Evolutionary conservation across 1,139 yeast species (phyloP), one percentile per base, ranked within the genome.

Genomic region (Schwanniomyces etchellsii): DNA sequence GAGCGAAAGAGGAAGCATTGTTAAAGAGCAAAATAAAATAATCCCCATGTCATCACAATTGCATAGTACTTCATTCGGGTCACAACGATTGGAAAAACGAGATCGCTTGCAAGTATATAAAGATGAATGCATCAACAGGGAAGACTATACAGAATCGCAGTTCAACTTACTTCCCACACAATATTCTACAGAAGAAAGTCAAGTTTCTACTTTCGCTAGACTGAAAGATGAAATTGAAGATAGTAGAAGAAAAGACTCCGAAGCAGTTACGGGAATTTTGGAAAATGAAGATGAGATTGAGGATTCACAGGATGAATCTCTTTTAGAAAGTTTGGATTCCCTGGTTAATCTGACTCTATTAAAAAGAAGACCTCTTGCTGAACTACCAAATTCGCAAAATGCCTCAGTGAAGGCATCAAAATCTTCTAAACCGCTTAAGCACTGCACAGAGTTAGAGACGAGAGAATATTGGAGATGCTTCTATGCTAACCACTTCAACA

Each of bases 381-480:
- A 36, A 13, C 32, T 36, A 6, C 29, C 37, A n/a, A n/a, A n/a
- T n/a, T n/a, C n/a, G n/a, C n/a, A n/a, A n/a, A n/a, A n/a, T n/a
- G n/a, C n/a, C n/a, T 27, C 27, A 7, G 38, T 41, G 18, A 10
- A 16, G 15, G 11, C 5, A 17, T 22, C 24, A 5, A 29, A 20
- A 17, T 13, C 39, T 2, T 32, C 34, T 5, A 20, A 27, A 20
- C 23, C 31, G 15, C 38, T 30, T 14, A 28, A 18, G 41, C 50
- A 33, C 11, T 28, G 24, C 28, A 37, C 40, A 4, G 32, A 29
- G 2, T 47, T 63, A 10, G 68, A 60, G 36, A 44, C 60, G 36
- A 45, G 60, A 18, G 59, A 58, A 28, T 55, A 44, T 35, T 45
- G 57, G 13, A 41, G 49, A 11, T 41, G 47, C 20, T 54, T 51